phyloP scores from a whole-genome alignment of 2,329 filamentous ascomycete species.

The Talaromyces sp. region DNA sequence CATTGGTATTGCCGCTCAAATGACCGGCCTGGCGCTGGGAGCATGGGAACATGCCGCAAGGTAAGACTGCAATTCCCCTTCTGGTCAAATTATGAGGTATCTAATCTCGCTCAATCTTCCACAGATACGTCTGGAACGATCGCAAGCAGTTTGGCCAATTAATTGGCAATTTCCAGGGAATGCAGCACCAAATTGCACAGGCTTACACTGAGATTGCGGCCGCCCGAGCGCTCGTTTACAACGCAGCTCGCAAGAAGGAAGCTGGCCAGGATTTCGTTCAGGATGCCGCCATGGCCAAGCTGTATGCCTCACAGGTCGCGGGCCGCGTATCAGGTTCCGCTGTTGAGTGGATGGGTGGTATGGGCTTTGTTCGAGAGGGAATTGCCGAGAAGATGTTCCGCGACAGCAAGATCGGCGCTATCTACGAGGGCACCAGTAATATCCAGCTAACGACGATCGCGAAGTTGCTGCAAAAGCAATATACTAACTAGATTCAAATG shows the following conservation, averaged over 20 bases:
- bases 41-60: conserved; percentile 92
- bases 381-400: conserved; percentile 97
- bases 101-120: background rate
- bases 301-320: conserved; percentile 91
- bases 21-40: conserved; percentile 94
- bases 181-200: conserved; percentile 98
- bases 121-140: conserved; percentile 93
- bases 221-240: conserved; percentile 90
- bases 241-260: conserved; percentile 97
- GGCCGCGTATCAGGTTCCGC: conserved; percentile 81
- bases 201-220: conserved; percentile 92
- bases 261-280: conserved; percentile 91
- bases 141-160: conserved; percentile 93
- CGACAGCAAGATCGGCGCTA: conserved; percentile 97
- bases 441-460: conserved; percentile 73
- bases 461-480: conserved; percentile 69
- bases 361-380: conserved; percentile 97
- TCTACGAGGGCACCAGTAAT: conserved; percentile 82
- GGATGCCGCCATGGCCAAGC: conserved; percentile 97
- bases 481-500: conserved; percentile 57
- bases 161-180: conserved; percentile 96
- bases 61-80: conserved; percentile 46
- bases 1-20: conserved; percentile 97
- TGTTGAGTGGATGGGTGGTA: conserved; percentile 99
- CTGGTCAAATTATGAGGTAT: too few relatives aligned